A percentile compares a stretch with the other conserved stretches of the same genome.
These are phyloP conservation scores for Fusarium brevicatenulatum DNA, from an alignment of 2,329 filamentous ascomycete genomes.

Conservation along the genomic window DNA sequence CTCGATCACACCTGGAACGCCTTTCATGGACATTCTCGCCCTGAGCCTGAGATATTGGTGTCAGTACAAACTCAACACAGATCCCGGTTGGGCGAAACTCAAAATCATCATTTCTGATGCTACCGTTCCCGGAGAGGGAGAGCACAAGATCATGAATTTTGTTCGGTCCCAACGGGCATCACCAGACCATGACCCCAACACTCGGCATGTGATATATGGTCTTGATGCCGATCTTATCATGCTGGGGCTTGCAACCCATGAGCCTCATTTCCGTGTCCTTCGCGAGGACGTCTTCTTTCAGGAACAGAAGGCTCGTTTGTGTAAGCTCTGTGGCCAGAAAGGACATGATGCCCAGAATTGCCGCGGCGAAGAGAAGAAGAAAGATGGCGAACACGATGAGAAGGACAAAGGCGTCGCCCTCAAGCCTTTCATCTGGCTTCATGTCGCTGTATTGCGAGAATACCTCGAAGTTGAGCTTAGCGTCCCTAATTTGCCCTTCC, in stretches of 20 bases:
- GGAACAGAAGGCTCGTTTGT: constrained; percentile 82
- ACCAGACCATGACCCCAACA: constrained; percentile 94
- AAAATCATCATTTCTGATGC: constrained; percentile 99
- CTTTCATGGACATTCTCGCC: constrained; percentile 97
- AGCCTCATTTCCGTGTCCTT: constrained; percentile 94
- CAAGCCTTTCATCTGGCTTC: constrained; percentile 98
- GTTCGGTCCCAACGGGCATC: constrained; percentile 91
- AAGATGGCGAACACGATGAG: constrained; percentile 82
- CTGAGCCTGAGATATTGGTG: constrained; percentile 94
- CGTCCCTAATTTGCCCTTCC: constrained; percentile 83
- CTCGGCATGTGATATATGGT: constrained; percentile 96
- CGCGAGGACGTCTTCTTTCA: constrained; percentile 97
- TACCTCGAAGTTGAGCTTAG: constrained; percentile 92
- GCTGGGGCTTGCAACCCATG: constrained; percentile 95
- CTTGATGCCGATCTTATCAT: constrained; percentile 98
- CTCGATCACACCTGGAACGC: constrained; percentile 92
- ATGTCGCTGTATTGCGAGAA: constrained; percentile 90
- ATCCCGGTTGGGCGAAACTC: constrained; percentile 93
- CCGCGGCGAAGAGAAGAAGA: constrained; percentile 79
- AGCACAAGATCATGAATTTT: constrained; percentile 99
- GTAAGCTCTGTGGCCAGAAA: constrained; percentile 89
- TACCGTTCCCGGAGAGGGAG: constrained; percentile 95
- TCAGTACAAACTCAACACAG: constrained; percentile 96
- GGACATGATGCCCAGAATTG: constrained; percentile 92
- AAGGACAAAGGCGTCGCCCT: constrained; percentile 75